Evolutionary conservation across 257 asterid genomes (phyloP).

Genomic region (Rauvolfia tetraphylla): DNA sequence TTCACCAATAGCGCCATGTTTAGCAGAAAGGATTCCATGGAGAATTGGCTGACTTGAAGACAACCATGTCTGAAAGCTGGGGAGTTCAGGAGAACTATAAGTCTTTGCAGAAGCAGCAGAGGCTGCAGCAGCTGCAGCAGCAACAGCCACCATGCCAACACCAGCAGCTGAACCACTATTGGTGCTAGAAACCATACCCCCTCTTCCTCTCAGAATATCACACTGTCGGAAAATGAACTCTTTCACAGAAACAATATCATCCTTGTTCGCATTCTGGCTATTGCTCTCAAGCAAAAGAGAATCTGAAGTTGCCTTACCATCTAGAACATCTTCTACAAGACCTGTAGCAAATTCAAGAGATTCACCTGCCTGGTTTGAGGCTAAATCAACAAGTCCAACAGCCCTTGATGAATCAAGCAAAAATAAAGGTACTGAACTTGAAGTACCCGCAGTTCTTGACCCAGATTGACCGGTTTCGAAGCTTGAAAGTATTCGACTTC

Average conservation of each 20-base stretch:
- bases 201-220: conserved; percentile 79
- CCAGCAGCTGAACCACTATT: conserved; percentile 58
- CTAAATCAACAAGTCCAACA: conserved; percentile 64
- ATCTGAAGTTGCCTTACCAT: conserved; percentile 88
- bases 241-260: conserved; percentile 67
- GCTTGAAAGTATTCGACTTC: conserved; percentile 77
- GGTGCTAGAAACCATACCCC: conserved; percentile 47
- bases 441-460: conserved; percentile 48
- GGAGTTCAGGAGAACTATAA: conserved; percentile 63
- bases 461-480: conserved; percentile 62
- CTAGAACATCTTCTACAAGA: conserved; percentile 68
- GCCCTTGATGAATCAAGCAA: conserved; percentile 84
- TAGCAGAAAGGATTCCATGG: conserved; percentile 56
- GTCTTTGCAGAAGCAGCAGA: conserved; percentile 65
- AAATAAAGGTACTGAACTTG: conserved; percentile 63
- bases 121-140: conserved; percentile 94
- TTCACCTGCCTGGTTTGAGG: conserved; percentile 60
- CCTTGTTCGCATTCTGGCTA: conserved; percentile 53
- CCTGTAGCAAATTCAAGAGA: conserved; percentile 79
- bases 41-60: conserved; percentile 67
- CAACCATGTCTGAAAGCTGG: conserved; percentile 73
- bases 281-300: conserved; percentile 81
- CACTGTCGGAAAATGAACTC: conserved; percentile 80
- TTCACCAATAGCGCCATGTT: conserved; percentile 32
- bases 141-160: conserved; percentile 91